These are phyloP conservation scores for Ophiostoma sp. DNA, from an alignment of 2,329 filamentous ascomycete genomes.

Conservation along the genomic window DNA sequence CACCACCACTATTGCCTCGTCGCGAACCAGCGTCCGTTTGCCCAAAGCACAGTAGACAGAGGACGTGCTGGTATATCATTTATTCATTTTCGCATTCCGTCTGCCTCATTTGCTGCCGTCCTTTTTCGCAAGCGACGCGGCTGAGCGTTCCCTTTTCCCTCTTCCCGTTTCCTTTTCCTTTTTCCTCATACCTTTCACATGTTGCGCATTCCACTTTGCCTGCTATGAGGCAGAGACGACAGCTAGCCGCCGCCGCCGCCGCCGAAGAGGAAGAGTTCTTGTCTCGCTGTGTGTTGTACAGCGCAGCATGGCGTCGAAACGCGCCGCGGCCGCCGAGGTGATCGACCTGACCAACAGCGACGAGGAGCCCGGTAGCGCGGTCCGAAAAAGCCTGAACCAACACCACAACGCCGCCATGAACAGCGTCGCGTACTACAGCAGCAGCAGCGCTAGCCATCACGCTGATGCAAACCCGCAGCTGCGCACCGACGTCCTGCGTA, in stretches of 20 bases:
- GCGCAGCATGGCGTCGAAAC: constrained; percentile 16
- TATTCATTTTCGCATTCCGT: too few relatives aligned
- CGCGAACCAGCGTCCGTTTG: not conserved
- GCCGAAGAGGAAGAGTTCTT: not conserved
- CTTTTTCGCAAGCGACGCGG: not conserved
- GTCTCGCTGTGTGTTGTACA: not conserved
- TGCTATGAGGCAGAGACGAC: constrained; percentile 20
- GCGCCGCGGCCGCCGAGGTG: constrained; percentile 17
- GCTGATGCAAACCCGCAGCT: not conserved
- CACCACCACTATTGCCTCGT: not conserved
- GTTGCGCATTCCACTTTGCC: constrained; percentile 15
- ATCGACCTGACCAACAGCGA: constrained; percentile 26
- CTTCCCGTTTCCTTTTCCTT: not conserved
- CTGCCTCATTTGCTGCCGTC: constrained; percentile 4
- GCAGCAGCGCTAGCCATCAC: too few relatives aligned
- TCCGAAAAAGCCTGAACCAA: not conserved
- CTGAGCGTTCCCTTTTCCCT: not conserved
- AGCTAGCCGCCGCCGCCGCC: constrained; percentile 12
- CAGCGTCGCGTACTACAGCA: constrained; percentile 15
- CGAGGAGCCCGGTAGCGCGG: constrained; percentile 19
- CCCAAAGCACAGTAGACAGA: not conserved
- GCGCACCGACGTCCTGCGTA: constrained; percentile 5
- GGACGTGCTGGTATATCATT: not conserved
- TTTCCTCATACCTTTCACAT: constrained; percentile 9
- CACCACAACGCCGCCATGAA: not conserved